Conservation (phyloP, 352 stramenopile genomes). For the Pythium volutum region DNA sequence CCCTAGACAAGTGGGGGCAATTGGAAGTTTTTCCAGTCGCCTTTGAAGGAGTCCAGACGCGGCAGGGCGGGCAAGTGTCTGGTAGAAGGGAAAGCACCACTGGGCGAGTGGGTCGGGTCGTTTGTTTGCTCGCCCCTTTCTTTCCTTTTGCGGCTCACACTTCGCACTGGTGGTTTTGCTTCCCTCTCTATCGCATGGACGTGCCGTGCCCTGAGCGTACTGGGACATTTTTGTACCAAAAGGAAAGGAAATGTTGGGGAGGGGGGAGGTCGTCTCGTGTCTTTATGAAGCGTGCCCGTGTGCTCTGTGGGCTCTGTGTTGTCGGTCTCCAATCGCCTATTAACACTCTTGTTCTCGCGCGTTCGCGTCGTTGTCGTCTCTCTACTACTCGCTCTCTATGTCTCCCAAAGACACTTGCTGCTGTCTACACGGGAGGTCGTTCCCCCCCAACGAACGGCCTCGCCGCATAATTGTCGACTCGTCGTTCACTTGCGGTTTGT, state of each 20-base stretch:
- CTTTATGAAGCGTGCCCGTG: not conserved
- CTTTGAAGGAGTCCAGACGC: conserved; percentile 18
- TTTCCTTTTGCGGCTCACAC: conserved; percentile 37
- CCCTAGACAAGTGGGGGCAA: conserved; percentile 46
- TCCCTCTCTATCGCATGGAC: too few species aligned
- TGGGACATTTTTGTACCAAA: conserved; percentile 21
- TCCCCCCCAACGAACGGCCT: too few species aligned
- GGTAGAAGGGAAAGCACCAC: not conserved
- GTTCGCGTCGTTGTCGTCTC: not conserved
- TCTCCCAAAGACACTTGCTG: not conserved
- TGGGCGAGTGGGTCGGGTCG: conserved; percentile 21
- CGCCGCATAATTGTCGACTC: too few species aligned
- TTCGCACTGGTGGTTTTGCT: not conserved
- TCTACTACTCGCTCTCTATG: not conserved
- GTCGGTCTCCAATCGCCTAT: conserved; percentile 12
- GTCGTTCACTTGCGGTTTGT: too few species aligned
- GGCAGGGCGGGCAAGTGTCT: conserved; percentile 24
- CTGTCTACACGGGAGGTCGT: not conserved
- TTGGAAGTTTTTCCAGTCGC: not conserved
- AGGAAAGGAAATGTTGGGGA: conserved; percentile 77
- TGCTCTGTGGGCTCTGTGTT: not conserved
- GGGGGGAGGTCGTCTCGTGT: conserved; percentile 20
- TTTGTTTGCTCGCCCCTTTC: conserved; percentile 78
- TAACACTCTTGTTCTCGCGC: conserved; percentile 13
- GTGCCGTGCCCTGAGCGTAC: conserved; percentile 7